Percentiles rank a stretch among this genome's conserved stretches.
Conservation (phyloP, 805 yeast species). For the Maudiozyma pseudohumilis region DNA sequence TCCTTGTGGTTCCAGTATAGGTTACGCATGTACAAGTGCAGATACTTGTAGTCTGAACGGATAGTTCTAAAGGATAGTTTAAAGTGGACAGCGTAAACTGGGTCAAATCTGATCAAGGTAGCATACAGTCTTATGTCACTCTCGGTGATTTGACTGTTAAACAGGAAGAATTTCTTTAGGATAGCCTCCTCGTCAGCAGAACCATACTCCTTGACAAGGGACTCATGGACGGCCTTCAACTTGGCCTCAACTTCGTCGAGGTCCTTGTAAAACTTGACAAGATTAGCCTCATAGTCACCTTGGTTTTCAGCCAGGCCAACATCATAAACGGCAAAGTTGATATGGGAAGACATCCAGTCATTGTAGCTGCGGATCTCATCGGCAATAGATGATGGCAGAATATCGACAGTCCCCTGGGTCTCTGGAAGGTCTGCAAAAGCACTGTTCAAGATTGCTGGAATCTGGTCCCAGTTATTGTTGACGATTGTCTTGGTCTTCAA, state of each 20-base stretch:
- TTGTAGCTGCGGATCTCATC: slow-evolving; percentile 63
- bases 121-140: slow-evolving; percentile 81
- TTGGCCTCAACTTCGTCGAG: slow-evolving; percentile 63
- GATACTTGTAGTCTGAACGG: slow-evolving; percentile 61
- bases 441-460: slow-evolving; percentile 70
- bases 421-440: slow-evolving; percentile 52
- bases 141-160: slow-evolving; percentile 66
- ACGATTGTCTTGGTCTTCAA: slow-evolving; percentile 72
- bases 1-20: slow-evolving; percentile 71
- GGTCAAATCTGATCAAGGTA: slow-evolving; percentile 81
- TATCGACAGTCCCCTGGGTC: slow-evolving; percentile 21
- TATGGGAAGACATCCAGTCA: slow-evolving; percentile 67
- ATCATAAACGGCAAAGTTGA: slow-evolving; percentile 91
- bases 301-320: slow-evolving; percentile 79
- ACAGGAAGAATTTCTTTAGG: slow-evolving; percentile 33
- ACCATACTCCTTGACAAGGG: slow-evolving; percentile 40
- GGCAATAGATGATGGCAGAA: slow-evolving; percentile 49
- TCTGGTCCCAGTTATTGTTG: slow-evolving; percentile 83
- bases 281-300: slow-evolving; percentile 68
- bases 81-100: slow-evolving; percentile 89
- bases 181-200: slow-evolving; percentile 10
- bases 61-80: slow-evolving; percentile 79
- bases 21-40: slow-evolving; percentile 69
- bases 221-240: slow-evolving; percentile 58
- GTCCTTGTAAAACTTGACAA: slow-evolving; percentile 49